A percentile compares a stretch with the other conserved stretches of the same genome.
Conservation (phyloP, 495 filamentous ascomycete genomes). For the Poronia punctata region DNA sequence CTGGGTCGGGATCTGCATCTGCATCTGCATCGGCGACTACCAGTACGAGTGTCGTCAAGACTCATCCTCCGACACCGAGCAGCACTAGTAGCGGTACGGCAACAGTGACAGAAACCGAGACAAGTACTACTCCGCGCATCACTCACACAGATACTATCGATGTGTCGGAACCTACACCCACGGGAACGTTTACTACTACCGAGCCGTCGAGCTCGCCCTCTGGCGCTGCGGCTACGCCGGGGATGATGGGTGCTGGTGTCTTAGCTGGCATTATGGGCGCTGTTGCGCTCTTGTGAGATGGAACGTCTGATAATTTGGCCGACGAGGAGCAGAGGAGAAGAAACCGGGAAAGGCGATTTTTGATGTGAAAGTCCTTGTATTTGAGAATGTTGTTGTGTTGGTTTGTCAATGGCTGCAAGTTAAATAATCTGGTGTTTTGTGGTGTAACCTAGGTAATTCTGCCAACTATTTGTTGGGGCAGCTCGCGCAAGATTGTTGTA, state of each 20-base stretch:
- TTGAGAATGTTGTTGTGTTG: too few species aligned
- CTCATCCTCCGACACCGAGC: not conserved
- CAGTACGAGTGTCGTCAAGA: conserved; percentile 1
- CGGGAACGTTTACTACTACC: conserved; percentile 6
- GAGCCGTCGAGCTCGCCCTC: conserved; percentile 2
- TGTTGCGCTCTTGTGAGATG: conserved; percentile 17
- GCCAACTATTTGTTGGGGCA: too few species aligned
- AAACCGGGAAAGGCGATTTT: too few species aligned
- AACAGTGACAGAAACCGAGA: not conserved
- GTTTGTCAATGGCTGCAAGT: too few species aligned
- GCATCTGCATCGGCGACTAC: conserved; percentile 1
- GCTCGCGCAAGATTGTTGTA: too few species aligned
- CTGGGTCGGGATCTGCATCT: too few species aligned
- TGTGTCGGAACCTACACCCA: not conserved
- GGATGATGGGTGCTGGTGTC: conserved; percentile 16
- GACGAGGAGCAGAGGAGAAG: too few species aligned
- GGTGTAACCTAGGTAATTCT: too few species aligned
- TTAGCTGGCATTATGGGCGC: conserved; percentile 18
- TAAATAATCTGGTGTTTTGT: too few species aligned
- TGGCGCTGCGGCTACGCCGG: conserved; percentile 16
- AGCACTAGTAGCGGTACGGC: not conserved
- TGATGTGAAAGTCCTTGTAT: too few species aligned
- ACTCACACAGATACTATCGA: conserved; percentile 9
- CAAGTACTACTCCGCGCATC: not conserved
- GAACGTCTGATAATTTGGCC: too few species aligned